phyloP scores from a whole-genome alignment of 345 rosid species.

The Lenwebbia sp. region DNA sequence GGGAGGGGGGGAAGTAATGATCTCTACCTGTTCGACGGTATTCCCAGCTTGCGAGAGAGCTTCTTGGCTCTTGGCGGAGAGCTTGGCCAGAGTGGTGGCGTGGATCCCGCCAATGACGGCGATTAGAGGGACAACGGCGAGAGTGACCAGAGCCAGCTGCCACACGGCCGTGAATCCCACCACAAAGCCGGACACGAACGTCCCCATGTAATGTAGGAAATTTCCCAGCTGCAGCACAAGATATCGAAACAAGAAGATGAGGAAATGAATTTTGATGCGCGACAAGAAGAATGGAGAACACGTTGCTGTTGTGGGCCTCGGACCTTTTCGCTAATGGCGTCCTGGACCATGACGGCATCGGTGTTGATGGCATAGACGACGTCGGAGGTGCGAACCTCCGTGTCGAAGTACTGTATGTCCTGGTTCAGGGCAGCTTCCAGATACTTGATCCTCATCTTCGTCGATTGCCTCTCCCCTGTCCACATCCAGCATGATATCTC shows the following conservation, averaged over 20 bases:
- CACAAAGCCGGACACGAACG: conserved; percentile 88
- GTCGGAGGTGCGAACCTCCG: conserved; percentile 89
- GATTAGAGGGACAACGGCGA: conserved; percentile 94
- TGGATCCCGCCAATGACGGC: conserved; percentile 89
- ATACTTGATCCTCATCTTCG: conserved; percentile 96
- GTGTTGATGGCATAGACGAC: conserved; percentile 84
- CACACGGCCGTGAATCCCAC: conserved; percentile 98
- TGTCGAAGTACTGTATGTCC: conserved; percentile 89
- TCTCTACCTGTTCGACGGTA: conserved; percentile 76
- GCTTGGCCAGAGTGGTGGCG: conserved; percentile 66
- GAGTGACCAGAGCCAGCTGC: conserved; percentile 91
- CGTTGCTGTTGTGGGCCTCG: neutral
- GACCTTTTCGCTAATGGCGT: conserved; percentile 98
- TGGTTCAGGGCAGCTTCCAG: conserved; percentile 91
- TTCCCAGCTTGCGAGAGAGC: conserved; percentile 91
- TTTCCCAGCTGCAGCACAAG: conserved; percentile 69
- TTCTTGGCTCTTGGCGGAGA: conserved; percentile 71
- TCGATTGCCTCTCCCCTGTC: conserved; percentile 97
- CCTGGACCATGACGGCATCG: conserved; percentile 94
- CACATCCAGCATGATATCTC: conserved; percentile 99
- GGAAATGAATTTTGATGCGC: neutral
- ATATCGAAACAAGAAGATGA: neutral
- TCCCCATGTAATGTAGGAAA: conserved; percentile 90
- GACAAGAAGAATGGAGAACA: neutral
- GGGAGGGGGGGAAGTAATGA: neutral